Conservation (phyloP, 2,329 filamentous ascomycete genomes). For the Cytospora piceicola region DNA sequence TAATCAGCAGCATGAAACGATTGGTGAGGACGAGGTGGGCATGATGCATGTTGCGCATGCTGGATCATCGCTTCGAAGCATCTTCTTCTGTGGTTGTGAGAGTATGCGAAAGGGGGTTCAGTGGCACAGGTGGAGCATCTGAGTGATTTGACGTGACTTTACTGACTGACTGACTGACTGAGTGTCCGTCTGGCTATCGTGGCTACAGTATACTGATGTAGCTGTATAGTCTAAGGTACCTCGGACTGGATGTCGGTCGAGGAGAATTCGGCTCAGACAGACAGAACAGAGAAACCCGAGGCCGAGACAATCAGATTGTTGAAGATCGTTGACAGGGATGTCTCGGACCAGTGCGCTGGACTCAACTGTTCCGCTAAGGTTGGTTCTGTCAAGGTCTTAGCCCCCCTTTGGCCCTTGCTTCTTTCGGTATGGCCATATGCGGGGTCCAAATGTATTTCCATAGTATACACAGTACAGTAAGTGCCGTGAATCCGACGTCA, state of each 20-base stretch:
- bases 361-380: background rate
- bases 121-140: too few species aligned
- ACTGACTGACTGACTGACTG: too few species aligned
- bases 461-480: background rate
- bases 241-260: background rate
- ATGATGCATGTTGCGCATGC: background rate
- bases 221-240: background rate
- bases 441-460: background rate
- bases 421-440: background rate
- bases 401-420: slow-evolving; percentile 1
- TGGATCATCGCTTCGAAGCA: background rate
- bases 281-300: too few species aligned
- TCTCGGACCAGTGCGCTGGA: background rate
- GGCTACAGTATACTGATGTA: too few species aligned
- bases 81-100: background rate
- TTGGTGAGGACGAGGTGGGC: background rate
- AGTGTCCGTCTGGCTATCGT: too few species aligned
- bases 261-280: background rate
- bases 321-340: background rate
- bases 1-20: background rate
- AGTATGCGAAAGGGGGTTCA: too few species aligned
- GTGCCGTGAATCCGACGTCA: background rate
- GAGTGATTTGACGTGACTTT: too few species aligned
- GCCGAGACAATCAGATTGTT: background rate
- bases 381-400: slow-evolving; percentile 2